phyloP scores from a whole-genome alignment of 2,329 filamentous ascomycete genomes.

The Calonectria pseudoturangicola region DNA sequence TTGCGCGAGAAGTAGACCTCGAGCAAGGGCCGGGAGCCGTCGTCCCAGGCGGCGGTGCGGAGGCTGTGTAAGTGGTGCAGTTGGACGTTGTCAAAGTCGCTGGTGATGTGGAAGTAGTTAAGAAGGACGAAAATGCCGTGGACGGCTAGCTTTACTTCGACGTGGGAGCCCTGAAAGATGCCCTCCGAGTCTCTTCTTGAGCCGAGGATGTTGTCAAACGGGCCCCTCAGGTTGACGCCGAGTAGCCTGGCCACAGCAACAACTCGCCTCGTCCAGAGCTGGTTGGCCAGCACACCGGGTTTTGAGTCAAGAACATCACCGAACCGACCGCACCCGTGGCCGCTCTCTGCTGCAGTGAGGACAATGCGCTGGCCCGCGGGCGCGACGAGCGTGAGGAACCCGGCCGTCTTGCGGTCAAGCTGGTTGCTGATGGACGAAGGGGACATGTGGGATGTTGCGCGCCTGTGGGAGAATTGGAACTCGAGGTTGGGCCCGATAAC shows the following conservation, averaged over 20 bases:
- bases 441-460: constrained; percentile 36
- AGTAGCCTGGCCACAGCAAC: constrained; percentile 56
- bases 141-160: constrained; percentile 63
- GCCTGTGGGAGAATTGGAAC: constrained; percentile 55
- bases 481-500: constrained; percentile 59
- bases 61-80: constrained; percentile 50
- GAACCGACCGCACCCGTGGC: constrained; percentile 54
- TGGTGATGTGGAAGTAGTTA: constrained; percentile 50
- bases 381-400: constrained; percentile 56
- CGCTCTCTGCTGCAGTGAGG: constrained; percentile 59
- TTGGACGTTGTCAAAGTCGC: constrained; percentile 48
- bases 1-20: constrained; percentile 61
- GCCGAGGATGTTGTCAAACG: constrained; percentile 53
- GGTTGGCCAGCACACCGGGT: constrained; percentile 54
- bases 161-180: constrained; percentile 59
- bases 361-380: constrained; percentile 49
- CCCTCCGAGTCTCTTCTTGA: constrained; percentile 44
- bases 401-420: constrained; percentile 57
- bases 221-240: constrained; percentile 54
- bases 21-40: constrained; percentile 54
- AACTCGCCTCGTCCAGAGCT: constrained; percentile 57
- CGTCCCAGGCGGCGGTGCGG: constrained; percentile 48
- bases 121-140: constrained; percentile 58
- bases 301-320: constrained; percentile 57
- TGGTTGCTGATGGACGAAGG: constrained; percentile 28